Evolutionary conservation across 2,329 filamentous ascomycete genomes (phyloP).

Genomic region (Grosmannia serpens): DNA sequence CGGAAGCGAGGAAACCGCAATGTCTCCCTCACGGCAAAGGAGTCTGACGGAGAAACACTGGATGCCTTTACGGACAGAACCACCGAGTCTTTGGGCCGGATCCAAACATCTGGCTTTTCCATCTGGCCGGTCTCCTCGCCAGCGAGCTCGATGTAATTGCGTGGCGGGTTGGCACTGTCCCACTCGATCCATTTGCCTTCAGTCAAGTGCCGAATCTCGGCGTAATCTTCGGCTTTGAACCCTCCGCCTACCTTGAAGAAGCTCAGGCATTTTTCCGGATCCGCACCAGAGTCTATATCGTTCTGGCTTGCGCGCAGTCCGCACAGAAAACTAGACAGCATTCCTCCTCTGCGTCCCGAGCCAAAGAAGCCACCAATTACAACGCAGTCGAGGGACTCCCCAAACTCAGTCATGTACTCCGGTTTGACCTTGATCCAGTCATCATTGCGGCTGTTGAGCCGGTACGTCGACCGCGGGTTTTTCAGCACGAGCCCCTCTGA

Average conservation of each 20-base stretch:
- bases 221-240: conserved; percentile 75
- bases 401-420: conserved; percentile 95
- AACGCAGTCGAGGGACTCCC: conserved; percentile 82
- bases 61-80: conserved; percentile 85
- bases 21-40: conserved; percentile 67
- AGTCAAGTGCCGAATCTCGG: conserved; percentile 68
- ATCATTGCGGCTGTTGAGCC: conserved; percentile 79
- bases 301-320: conserved; percentile 67
- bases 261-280: conserved; percentile 72
- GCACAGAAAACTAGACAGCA: conserved; percentile 78
- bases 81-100: conserved; percentile 75
- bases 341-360: conserved; percentile 72
- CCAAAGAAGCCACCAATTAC: conserved; percentile 91
- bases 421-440: conserved; percentile 99
- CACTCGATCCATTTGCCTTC: conserved; percentile 88
- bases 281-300: conserved; percentile 44
- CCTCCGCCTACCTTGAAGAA: conserved; percentile 98
- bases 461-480: conserved; percentile 79
- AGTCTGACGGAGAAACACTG: conserved; percentile 60
- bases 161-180: conserved; percentile 67
- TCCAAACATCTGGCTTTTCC: conserved; percentile 86
- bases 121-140: conserved; percentile 59
- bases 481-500: conserved; percentile 90
- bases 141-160: conserved; percentile 67
- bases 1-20: conserved; percentile 89